Percentiles rank a stretch among this genome's conserved stretches.
Evolutionary conservation across 768 basidiomycete species (phyloP).

Genomic region (Tulasnella calospora): DNA sequence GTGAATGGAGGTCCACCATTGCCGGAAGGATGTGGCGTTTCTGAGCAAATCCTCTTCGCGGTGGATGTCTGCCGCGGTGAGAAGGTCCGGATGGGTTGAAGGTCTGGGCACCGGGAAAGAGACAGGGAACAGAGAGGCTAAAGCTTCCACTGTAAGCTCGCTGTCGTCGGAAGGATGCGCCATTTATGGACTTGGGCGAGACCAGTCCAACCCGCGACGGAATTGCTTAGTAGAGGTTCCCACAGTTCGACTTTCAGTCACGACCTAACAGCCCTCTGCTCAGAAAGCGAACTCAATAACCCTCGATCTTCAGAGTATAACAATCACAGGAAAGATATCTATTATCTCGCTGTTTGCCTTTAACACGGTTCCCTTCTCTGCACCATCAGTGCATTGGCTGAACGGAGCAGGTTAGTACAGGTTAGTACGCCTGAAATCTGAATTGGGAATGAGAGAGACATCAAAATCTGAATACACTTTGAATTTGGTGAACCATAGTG

Average conservation of each 20-base stretch:
- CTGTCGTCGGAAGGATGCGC: slow-evolving; percentile 35
- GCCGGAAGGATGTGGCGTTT: slow-evolving; percentile 84
- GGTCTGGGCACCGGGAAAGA: slow-evolving; percentile 82
- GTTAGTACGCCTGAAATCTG: no score
- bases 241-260: background rate
- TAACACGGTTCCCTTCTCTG: background rate
- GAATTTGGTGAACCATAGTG: no score
- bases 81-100: slow-evolving; percentile 65
- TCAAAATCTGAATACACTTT: no score
- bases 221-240: background rate
- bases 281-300: background rate
- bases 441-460: no score
- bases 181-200: slow-evolving; percentile 5
- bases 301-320: background rate
- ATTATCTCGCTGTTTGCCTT: no score
- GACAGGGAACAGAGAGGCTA: slow-evolving; percentile 68
- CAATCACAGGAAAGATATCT: background rate
- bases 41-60: slow-evolving; percentile 91
- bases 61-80: slow-evolving; percentile 68
- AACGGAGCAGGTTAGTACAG: no score
- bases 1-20: slow-evolving; percentile 88
- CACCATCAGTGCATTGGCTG: no score
- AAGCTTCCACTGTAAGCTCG: slow-evolving; percentile 46
- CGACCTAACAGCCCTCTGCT: background rate
- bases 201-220: background rate